phyloP scores from a whole-genome alignment of 2,329 filamentous ascomycete genomes.

The Colletotrichum coccodes region DNA sequence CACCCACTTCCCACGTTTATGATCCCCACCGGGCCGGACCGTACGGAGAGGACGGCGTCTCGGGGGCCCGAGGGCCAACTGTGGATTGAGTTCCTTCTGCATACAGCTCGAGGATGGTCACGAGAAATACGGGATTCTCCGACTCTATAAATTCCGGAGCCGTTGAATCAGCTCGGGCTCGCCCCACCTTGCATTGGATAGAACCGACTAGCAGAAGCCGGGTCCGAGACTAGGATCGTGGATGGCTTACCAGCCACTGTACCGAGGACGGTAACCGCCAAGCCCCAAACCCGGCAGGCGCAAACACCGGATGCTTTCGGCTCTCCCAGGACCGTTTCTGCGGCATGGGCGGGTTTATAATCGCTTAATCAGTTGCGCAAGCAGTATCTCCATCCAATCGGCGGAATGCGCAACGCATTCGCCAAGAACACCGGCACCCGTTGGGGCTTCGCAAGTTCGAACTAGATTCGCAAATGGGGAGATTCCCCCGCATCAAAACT shows the following conservation, averaged over 20 bases:
- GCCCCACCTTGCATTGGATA: no score
- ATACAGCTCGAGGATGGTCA: no score
- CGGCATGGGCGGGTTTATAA: slow-evolving; percentile 6
- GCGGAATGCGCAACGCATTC: background rate
- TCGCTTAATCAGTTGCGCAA: slow-evolving; percentile 17
- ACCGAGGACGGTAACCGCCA: background rate
- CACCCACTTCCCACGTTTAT: no score
- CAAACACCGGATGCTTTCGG: background rate
- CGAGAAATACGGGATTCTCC: no score
- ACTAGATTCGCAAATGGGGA: background rate
- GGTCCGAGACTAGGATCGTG: background rate
- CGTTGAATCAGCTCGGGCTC: no score
- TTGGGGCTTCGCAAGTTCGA: slow-evolving; percentile 4
- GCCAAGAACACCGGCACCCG: background rate
- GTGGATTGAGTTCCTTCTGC: no score
- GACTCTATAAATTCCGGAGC: no score
- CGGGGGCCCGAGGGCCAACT: no score
- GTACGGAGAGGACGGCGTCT: no score
- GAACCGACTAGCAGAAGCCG: no score
- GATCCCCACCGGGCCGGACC: no score
- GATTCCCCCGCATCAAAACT: background rate
- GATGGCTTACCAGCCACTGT: background rate
- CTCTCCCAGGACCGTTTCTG: background rate
- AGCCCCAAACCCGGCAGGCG: background rate
- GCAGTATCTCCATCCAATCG: slow-evolving; percentile 29